Evolutionary conservation across 2,329 filamentous ascomycete genomes (phyloP), one percentile per base, ranked within the genome.

Genomic region (Colletotrichum somersetense): DNA sequence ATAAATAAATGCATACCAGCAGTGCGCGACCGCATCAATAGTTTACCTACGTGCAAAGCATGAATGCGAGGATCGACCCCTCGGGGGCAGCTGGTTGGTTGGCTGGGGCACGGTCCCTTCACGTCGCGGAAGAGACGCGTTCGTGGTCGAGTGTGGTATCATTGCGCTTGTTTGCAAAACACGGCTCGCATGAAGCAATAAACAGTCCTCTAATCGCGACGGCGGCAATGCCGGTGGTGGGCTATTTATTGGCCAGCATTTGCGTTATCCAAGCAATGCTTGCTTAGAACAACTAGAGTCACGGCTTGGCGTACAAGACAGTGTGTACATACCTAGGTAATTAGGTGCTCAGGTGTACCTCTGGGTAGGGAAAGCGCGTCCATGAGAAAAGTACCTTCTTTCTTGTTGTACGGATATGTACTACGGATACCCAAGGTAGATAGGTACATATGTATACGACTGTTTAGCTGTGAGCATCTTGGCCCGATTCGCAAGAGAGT

Each of bases 121-220:
- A n/a, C 67, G 38, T 66, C 62, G 23, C 55, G 62, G n/a, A 46
- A 68, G 30, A 38, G 35, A 67, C 68, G 68, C 64, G 68, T 52
- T 38, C 42, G 20, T 40, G 52, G 64, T 62, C 23, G 59, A 42
- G 44, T 67, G 44, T 58, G 57, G 58, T 62, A 55, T 68, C 69
- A 63, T 63, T 63, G 10, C 42, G 52, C 30, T 48, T 52, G 42
- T 59, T 57, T 63, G 58, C 30, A 61, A 62, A 68, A 71, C 38
- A 58, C 64, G 68, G 23, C 44, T 40, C 38, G 68, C 65, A 71
- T 71, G 48, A 67, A 62, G 57, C 50, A 57, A 38, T 67, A 67
- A 57, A 71, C 64, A 56, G 18, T 42, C 50, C 33, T 67, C 14
- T 20, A 30, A 46, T 57, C 35, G 10, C 16, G 48, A 35, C 30